Base-by-base conservation (phyloP, 176 grass and related monocot species). In the Triticum urartu region DNA sequence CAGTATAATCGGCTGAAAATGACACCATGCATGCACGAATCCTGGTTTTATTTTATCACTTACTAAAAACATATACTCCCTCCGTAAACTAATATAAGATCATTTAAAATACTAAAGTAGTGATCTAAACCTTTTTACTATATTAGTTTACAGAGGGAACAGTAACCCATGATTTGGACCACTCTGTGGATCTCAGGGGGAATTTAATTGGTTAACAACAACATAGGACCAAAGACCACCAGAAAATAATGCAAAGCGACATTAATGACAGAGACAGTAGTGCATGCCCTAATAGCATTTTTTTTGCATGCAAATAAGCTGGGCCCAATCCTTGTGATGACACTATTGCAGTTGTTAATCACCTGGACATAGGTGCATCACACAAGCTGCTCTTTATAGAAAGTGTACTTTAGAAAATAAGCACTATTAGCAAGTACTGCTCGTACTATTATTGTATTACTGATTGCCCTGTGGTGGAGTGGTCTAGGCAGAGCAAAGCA, bases 361-460 rank as follows among this genome's bases (percentile, higher is more conserved):
- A 84, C 68, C 48, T 39, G 35, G 35, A 30, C 47, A 66, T 60
- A 75, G 45, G 47, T 48, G 81, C 75, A 80, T 75, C 76, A 87
- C 38, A 40, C 30, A 66, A 66, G 25, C 30, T 18, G 32, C 14
- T 68, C 14, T 32, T 3, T 18, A 30, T 15, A 42, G 9, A 0
- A 42, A 50, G 47, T 52, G 5, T 52, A 48, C 12, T 48, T 43
- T 11, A 43, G 40, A 48, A 14, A 48, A 14, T 48, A 48, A 34
- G 34, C 34, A 34, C 13, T 52, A 43, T 43, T 11, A 43, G 42
- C 42, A 11, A 43, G 42, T 43, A 43, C 40, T 42, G 9, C 39
- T 42, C 40, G 9, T 42, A 42, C 42, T 43, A 43, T 42, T 42
- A 10, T 42, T 42, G 40, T 10, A 42, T 42, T 10, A 3, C 40